Conservation (phyloP, 1,284 basidiomycete species). For the Ganoderma lingzhi region DNA sequence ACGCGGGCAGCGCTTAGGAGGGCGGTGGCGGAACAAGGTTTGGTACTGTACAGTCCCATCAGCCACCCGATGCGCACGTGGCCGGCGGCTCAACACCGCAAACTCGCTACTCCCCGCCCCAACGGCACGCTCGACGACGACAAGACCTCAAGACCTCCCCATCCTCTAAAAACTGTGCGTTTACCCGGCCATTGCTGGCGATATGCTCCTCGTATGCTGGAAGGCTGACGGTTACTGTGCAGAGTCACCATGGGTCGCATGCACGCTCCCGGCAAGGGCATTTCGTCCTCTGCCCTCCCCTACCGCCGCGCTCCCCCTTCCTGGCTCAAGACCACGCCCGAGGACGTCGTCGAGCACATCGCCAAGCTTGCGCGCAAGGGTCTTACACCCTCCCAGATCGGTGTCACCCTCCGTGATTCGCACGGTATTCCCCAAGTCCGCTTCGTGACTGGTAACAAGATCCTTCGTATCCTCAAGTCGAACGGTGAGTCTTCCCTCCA, state of each 20-base stretch:
- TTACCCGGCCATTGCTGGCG: not conserved
- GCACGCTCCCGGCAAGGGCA: constrained; percentile 99
- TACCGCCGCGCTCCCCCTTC: constrained; percentile 95
- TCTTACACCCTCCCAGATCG: constrained; percentile 97
- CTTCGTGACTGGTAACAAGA: constrained; percentile 99
- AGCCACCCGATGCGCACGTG: constrained; percentile 50
- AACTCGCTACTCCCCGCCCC: constrained; percentile 37
- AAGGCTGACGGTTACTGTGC: constrained; percentile 27
- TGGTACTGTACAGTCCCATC: constrained; percentile 50
- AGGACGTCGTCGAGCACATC: constrained; percentile 97
- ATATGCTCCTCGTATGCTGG: not conserved
- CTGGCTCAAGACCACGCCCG: constrained; percentile 97
- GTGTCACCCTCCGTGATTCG: constrained; percentile 97
- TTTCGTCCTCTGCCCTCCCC: constrained; percentile 97
- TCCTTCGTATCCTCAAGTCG: constrained; percentile 97
- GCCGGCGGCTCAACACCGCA: constrained; percentile 26
- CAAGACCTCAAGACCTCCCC: constrained; percentile 48
- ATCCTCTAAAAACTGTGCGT: constrained; percentile 48
- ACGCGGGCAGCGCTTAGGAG: constrained; percentile 36
- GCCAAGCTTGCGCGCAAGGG: constrained; percentile 98
- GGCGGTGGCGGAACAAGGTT: constrained; percentile 49
- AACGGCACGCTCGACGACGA: constrained; percentile 51
- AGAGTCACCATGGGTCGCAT: constrained; percentile 85
- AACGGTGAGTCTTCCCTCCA: constrained; percentile 68
- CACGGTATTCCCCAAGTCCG: constrained; percentile 98